A percentile compares a stretch with the other conserved stretches of the same genome.
Evolutionary conservation across 2,329 filamentous ascomycete species (phyloP).

Genomic region (Diplodia corticola): DNA sequence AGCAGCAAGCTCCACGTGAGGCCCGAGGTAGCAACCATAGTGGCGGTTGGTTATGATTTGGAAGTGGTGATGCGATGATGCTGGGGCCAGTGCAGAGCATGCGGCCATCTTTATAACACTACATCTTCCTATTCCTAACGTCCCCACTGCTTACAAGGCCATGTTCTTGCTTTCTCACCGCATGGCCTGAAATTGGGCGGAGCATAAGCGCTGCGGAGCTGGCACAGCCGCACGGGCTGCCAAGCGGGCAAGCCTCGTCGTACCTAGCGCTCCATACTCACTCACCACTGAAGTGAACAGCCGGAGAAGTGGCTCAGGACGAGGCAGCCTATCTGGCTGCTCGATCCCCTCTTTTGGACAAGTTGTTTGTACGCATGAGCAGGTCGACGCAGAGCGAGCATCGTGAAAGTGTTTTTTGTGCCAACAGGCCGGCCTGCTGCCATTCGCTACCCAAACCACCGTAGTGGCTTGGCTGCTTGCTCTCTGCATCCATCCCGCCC

Average conservation of each 20-base stretch:
- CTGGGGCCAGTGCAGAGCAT: not conserved
- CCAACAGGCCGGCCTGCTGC: not conserved
- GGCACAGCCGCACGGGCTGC: not conserved
- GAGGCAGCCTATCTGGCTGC: not conserved
- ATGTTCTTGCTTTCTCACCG: not conserved
- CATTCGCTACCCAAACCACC: not conserved
- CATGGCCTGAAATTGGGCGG: not conserved
- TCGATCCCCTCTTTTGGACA: not conserved
- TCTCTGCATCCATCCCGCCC: not conserved
- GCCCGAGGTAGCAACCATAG: not conserved
- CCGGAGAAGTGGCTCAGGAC: too few relatives aligned
- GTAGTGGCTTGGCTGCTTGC: not conserved
- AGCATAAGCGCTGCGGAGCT: not conserved
- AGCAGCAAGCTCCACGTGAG: not conserved
- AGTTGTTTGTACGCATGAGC: not conserved
- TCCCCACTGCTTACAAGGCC: not conserved
- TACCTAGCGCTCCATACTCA: not conserved
- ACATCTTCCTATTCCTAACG: not conserved
- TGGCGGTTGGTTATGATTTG: not conserved
- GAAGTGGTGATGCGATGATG: not conserved
- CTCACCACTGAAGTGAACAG: too few relatives aligned
- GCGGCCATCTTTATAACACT: not conserved
- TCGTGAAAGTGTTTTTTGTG: not conserved
- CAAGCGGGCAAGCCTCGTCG: not conserved
- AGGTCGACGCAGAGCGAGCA: not conserved